Base-by-base conservation (phyloP, 352 stramenopile species). In the Phytophthora palmivora region DNA sequence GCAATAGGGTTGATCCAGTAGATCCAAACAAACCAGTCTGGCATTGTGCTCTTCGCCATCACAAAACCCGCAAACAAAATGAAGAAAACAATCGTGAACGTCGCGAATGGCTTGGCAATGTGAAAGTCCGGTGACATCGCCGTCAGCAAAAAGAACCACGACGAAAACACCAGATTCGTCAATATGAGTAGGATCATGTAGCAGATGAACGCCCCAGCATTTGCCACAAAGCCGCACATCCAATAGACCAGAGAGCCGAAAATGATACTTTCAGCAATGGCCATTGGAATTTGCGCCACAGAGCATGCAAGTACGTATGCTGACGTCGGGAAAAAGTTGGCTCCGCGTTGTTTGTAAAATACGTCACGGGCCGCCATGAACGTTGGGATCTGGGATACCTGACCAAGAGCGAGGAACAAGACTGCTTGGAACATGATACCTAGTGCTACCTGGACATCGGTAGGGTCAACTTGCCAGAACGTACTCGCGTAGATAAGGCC, bases 351-450 rank as follows among this genome's bases (percentile, higher is more conserved):
- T 50, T 77, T 76, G 65, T 79, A 79, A 32, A 74, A 79, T 4
- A 76, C 58, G 15, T 64, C 53, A n/a, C 87, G 79, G 24, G 80
- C n/a, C 73, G 62, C 54, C 54, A 70, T 70, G 47, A 61, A 70
- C 24, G 55, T 70, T 19, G 62, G 62, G 12, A 70, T 65, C 45
- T 87, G 74, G 1, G 83, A 59, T 51, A 89, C 83, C 30, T 79
- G 71, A 14, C 82, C 79, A n/a, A 96, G 49, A 9, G 75, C 72
- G 18, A 80, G 64, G 51, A 90, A 94, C 51, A 96, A 65, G 26
- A 90, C 59, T 14, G 70, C 75, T 46, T 85, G 70, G 53, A 93
- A 96, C 12, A 94, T 67, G 34, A 92, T 67, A 26, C 88, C 84
- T 39, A 92, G 56, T 1, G 84, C 28, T 37, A 68, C 39, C 43